Percentiles rank a stretch among this genome's conserved stretches.
phyloP scores from a whole-genome alignment of 1,284 basidiomycete species.

The Hypsizygus ulmarius region DNA sequence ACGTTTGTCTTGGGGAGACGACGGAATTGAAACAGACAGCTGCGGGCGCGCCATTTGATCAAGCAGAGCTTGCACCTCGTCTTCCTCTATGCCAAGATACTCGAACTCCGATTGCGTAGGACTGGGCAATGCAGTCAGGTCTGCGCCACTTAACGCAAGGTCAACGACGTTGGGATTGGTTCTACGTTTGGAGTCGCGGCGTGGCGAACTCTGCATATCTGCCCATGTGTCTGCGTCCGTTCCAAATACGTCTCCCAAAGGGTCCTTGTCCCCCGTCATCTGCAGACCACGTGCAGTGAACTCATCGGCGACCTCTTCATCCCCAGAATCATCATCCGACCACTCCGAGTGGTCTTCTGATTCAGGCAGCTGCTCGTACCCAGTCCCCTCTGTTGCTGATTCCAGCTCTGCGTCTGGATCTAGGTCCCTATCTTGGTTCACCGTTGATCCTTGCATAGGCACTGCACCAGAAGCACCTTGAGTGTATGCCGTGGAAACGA shows the following conservation, averaged over 20 bases:
- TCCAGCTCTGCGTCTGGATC: slow-evolving; percentile 7
- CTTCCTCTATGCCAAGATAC: slow-evolving; percentile 33
- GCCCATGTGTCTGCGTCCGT: slow-evolving; percentile 62
- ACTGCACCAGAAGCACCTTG: slow-evolving; percentile 8
- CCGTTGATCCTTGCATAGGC: no score
- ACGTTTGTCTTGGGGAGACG: slow-evolving; percentile 24
- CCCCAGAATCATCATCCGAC: slow-evolving; percentile 29
- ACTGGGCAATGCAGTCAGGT: slow-evolving; percentile 40
- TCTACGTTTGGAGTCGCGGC: slow-evolving; percentile 23
- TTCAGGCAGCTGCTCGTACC: slow-evolving; percentile 31
- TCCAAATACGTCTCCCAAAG: slow-evolving; percentile 44
- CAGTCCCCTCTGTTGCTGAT: slow-evolving; percentile 11
- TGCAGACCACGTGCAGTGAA: slow-evolving; percentile 32
- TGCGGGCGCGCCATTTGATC: slow-evolving; percentile 39
- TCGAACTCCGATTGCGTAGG: slow-evolving; percentile 32
- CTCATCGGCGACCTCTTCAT: slow-evolving; percentile 30
- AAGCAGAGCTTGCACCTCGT: slow-evolving; percentile 47
- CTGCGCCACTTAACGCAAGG: slow-evolving; percentile 51
- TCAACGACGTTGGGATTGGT: slow-evolving; percentile 47
- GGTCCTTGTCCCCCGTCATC: slow-evolving; percentile 30
- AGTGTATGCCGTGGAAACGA: slow-evolving; percentile 21
- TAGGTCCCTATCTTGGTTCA: no score
- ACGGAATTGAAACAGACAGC: slow-evolving; percentile 30
- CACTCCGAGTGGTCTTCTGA: slow-evolving; percentile 26
- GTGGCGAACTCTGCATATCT: slow-evolving; percentile 42